Evolutionary conservation across 345 rosid genomes (phyloP).

Genomic region (Eucalyptus cloeziana): DNA sequence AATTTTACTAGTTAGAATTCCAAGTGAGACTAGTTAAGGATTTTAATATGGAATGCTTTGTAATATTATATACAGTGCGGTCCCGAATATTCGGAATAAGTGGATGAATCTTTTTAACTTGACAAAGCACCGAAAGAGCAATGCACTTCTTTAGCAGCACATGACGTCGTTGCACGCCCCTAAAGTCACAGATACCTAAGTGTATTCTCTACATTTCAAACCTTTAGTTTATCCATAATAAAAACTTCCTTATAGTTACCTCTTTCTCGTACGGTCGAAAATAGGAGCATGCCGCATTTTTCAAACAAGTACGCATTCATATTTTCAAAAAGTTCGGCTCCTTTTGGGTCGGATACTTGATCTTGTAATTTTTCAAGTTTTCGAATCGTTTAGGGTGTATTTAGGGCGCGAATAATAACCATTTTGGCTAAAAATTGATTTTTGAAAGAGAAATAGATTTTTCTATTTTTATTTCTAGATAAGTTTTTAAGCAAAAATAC

Average conservation of each 20-base stretch:
- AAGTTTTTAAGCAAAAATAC: too few species aligned
- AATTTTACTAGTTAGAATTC: not conserved
- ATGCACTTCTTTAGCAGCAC: not conserved
- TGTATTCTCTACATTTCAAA: not conserved
- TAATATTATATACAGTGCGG: not conserved
- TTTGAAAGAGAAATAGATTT: too few species aligned
- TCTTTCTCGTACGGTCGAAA: not conserved
- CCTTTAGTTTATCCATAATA: not conserved
- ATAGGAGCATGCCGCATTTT: not conserved
- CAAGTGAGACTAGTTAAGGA: not conserved
- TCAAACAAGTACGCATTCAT: not conserved
- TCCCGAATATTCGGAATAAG: not conserved
- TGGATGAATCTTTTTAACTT: not conserved
- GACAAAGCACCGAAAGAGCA: not conserved
- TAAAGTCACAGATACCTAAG: not conserved
- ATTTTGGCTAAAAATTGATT: too few species aligned
- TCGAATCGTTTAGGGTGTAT: fast-evolving
- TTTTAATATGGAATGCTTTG: not conserved
- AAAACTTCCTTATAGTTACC: not conserved
- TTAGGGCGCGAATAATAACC: too few species aligned
- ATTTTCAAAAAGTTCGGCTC: not conserved
- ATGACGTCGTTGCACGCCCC: not conserved
- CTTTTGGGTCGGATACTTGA: not conserved
- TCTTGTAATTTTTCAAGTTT: not conserved
- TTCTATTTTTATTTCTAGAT: too few species aligned